Evolutionary conservation across 305 asterid genomes (phyloP).

Genomic region (Plantago coronopus): DNA sequence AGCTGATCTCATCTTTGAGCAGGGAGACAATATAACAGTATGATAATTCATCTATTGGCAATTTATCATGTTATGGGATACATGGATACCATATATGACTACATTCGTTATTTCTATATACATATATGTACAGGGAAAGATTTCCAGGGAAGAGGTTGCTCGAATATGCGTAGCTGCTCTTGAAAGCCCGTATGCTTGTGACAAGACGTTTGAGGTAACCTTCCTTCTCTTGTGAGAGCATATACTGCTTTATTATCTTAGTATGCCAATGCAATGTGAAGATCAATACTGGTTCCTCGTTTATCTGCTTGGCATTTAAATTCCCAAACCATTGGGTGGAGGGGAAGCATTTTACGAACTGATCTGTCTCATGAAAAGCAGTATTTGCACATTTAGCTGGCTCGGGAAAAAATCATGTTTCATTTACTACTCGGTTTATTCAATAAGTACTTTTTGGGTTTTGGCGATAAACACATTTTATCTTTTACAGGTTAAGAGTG

Average conservation of each 20-base stretch:
- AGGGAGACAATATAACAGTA: constrained; percentile 95
- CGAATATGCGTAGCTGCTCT: constrained; percentile 78
- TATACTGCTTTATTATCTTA: neutral
- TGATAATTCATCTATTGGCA: constrained; percentile 13
- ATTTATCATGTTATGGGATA: neutral
- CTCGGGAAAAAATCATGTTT: neutral
- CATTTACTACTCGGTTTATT: neutral
- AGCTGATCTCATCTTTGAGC: constrained; percentile 87
- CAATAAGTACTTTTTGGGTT: neutral
- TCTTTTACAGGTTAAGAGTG: constrained; percentile 71
- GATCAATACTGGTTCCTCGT: too few species aligned
- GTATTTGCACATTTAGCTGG: neutral
- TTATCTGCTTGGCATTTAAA: too few species aligned
- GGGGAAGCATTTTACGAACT: too few species aligned
- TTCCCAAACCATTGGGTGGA: too few species aligned
- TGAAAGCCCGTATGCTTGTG: constrained; percentile 76
- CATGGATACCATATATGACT: neutral
- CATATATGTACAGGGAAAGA: constrained; percentile 55
- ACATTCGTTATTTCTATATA: neutral
- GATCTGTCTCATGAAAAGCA: neutral
- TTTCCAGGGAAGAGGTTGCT: constrained; percentile 92
- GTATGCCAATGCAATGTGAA: too few species aligned
- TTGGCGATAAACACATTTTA: constrained; percentile 1
- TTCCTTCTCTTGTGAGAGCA: neutral
- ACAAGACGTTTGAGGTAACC: constrained; percentile 84